Evolutionary conservation across 768 basidiomycete genomes (phyloP), one percentile per base, ranked within the genome.

Genomic region (Lyophyllum semitale): DNA sequence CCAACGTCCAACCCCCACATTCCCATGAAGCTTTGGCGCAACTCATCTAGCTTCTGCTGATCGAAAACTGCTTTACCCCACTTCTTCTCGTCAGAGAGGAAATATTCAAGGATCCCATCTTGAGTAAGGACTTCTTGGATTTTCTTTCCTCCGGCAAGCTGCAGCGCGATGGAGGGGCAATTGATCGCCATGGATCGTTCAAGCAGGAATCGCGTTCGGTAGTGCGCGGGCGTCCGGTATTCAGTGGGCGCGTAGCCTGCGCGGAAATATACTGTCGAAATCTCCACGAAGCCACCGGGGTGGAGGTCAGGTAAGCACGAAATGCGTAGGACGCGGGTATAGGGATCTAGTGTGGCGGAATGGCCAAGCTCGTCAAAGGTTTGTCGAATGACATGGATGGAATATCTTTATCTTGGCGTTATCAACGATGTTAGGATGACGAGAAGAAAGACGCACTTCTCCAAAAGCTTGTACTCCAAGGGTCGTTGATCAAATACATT

Each of bases 141-240:
- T 66, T 97, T 97, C 78, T 99, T 99, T 3, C 89, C 87, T 0
- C 96, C 96, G 0, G 95, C 94, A n/a, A 98, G 84, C 60, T 98
- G 96, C 13, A 98, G 79, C 5, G 89, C 85, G 60, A 98, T 84
- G 1, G 85, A 84, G 0, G 96, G 96, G 65, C 96, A 99, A 59
- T 98, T 96, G 76, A 95, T 94, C 0, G 96, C 94, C 48, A 71
- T 76, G 6, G 89, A 91, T 35, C 84, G 78, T 67, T 98, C 95
- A 32, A 98, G 78, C 13, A 84, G 71, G 62, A 89, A 81, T 8
- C 96, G 90, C 1, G 86, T 89, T 8, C 71, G 66, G 73, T 92
- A 98, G 45, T 88, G 82, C 5, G 70, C 53, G 0, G 81, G 66
- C 0, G 85, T 81, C 0, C 86, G 83, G 71, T 89, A 94, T 68